Evolutionary conservation across 495 filamentous ascomycete genomes (phyloP).

Genomic region (Clavariopsis aquatica): DNA sequence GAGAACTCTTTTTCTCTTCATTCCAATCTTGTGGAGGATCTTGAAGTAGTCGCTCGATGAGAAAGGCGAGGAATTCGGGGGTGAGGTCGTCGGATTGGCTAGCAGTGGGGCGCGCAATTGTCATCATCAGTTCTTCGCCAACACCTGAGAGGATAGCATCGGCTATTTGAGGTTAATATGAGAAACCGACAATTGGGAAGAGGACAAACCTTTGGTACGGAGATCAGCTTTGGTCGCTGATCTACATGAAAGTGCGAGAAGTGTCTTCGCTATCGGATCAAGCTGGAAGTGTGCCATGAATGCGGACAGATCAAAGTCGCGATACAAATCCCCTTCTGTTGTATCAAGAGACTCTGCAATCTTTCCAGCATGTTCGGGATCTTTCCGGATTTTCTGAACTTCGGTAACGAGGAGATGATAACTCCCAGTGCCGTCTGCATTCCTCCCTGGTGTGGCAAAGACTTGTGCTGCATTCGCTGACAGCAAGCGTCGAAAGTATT

Average conservation of each 20-base stretch:
- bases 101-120: conserved; percentile 47
- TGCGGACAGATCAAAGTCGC: conserved; percentile 87
- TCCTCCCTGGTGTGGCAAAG: conserved; percentile 71
- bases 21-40: conserved; percentile 80
- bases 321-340: conserved; percentile 83
- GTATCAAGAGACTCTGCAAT: conserved; percentile 92
- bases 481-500: conserved; percentile 87
- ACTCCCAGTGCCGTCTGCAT: conserved; percentile 71
- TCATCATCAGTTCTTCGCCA: conserved; percentile 71
- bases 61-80: conserved; percentile 66
- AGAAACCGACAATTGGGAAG: background rate
- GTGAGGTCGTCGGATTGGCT: conserved; percentile 59
- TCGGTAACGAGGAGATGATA: conserved; percentile 79
- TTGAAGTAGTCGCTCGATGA: conserved; percentile 79
- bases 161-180: conserved; percentile 55
- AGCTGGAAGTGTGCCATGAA: conserved; percentile 95
- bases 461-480: conserved; percentile 82
- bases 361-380: conserved; percentile 77
- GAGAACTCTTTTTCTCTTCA: conserved; percentile 67
- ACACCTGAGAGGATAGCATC: conserved; percentile 79
- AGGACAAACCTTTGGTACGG: conserved; percentile 75
- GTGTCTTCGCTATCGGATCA: conserved; percentile 79
- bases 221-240: conserved; percentile 74
- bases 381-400: conserved; percentile 79
- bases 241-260: conserved; percentile 88